These are phyloP conservation scores for Oldenlandia corymbosa DNA, from an alignment of 257 asterid species.

Conservation along the genomic window DNA sequence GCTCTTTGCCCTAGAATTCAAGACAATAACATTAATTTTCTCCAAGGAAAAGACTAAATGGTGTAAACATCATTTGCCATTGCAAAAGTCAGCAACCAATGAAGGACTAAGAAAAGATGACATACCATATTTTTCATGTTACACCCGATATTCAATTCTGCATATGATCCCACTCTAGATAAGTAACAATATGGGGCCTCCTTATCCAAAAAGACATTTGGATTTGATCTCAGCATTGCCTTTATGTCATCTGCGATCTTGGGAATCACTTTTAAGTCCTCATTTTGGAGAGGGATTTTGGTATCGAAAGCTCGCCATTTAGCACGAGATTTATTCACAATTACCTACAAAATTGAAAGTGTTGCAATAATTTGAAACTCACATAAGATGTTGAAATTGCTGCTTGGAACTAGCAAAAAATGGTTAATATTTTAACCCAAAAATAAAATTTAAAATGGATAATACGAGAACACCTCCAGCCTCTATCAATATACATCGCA, in stretches of 20 bases:
- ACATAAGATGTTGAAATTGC: not conserved
- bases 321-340: constrained; percentile 90
- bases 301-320: constrained; percentile 51
- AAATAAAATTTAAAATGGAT: too few relatives aligned
- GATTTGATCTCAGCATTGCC: constrained; percentile 60
- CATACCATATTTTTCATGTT: constrained; percentile 59
- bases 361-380: not conserved
- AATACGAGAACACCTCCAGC: too few relatives aligned
- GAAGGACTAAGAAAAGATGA: not conserved
- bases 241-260: constrained; percentile 67
- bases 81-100: not conserved
- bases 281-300: constrained; percentile 56
- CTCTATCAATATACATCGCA: too few relatives aligned
- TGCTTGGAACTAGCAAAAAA: not conserved
- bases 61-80: not conserved
- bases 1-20: constrained; percentile 51
- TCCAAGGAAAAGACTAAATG: not conserved
- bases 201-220: constrained; percentile 66
- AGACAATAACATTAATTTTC: constrained; percentile 8
- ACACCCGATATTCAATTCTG: constrained; percentile 86
- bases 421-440: not conserved
- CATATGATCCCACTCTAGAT: constrained; percentile 63
- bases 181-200: constrained; percentile 86
- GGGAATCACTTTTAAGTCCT: constrained; percentile 62
- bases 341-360: constrained; percentile 43